Evolutionary conservation across 139 green algal genomes (phyloP), one percentile per base, ranked within the genome.

Genomic region (Trebouxia sp.): DNA sequence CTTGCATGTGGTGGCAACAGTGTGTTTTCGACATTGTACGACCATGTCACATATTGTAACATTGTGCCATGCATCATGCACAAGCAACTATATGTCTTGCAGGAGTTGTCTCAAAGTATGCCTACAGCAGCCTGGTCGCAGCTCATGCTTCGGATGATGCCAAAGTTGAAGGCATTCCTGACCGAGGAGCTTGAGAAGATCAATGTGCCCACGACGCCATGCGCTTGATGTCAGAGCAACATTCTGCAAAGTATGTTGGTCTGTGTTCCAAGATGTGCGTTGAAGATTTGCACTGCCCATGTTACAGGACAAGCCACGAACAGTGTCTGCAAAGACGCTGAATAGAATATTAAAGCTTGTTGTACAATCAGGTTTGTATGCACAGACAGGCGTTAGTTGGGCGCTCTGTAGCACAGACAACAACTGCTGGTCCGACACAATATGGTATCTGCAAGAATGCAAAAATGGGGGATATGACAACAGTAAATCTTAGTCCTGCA

Each of bases 131-230:
- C 39, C 14, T 90, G 83, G 72, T 78, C 83, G 0, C 67, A 72
- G 45, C 50, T 89, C 11, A 88, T 92, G 84, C 26, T 37, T 12
- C 87, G 83, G 30, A 94, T 92, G 88, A 81, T 91, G 69, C 86
- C 88, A 17, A 75, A 83, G 38, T 76, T 94, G 75, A 50, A 80
- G 26, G 32, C 37, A 10, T 77, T 47, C 24, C 58, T 94, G 48
- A 76, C 86, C 43, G 87, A 92, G 24, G 84, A 91, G 55, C 65
- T 90, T 32, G 37, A 62, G 6, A 79, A 83, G 48, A 72, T 72
- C 35, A 72, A 72, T 45, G 62, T 72, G 5, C 62, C 62, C 5
- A 72, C 62, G 28, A 72, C 62, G 28, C 62, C 62, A 45, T 72
- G 62, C 35, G 37, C 62, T 24, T 72, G 62, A 72, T 17, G 47